Base-by-base conservation (phyloP, 495 filamentous ascomycete species). In the Lasiosphaeria hispida region DNA sequence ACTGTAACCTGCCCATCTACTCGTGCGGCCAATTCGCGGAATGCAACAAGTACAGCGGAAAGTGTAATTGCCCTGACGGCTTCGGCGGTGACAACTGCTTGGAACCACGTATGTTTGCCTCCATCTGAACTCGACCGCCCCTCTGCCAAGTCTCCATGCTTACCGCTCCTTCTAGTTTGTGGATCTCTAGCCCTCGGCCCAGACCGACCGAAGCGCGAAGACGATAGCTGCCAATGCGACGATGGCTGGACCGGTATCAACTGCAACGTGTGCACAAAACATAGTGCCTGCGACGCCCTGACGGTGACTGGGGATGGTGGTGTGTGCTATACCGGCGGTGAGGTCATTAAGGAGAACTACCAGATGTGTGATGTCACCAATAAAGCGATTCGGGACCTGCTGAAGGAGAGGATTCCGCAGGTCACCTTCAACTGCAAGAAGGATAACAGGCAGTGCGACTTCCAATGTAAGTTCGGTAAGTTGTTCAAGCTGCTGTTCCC, bases 351-450 rank as follows among this genome's bases (percentile, higher is more conserved):
- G 63, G 84, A 96, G 69, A 98, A 97, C 70, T 91, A 89, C 70
- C 95, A 97, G 77, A 92, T 96, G 83, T 98, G 94, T 71, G 90
- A 95, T 77, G 93, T 98, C 61, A 97, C 92, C 43, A 98, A 97
- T 75, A 71, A 67, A 60, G 94, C 95, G 74, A 98, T 98, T 67
- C 72, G 94, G 33, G 85, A 93, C 53, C 85, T 92, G 73, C 79
- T 98, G 40, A 87, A 91, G 64, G 85, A 85, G 35, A 80, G 86
- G 66, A 89, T 88, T 40, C 92, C 94, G 0, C 90, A 98, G 69
- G 93, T 92, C 45, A 97, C 94, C 2, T 97, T 98, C 68, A 88
- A 86, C 36, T 98, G 94, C 69, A 81, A 92, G 62, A 86, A 80
- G n/a, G 81, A 87, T 39, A 75, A 80, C 13, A 69, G 81, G 1